A percentile compares a stretch with the other conserved stretches of the same genome.
Evolutionary conservation across 768 basidiomycete species (phyloP).

Genomic region (Mycena polygramma): DNA sequence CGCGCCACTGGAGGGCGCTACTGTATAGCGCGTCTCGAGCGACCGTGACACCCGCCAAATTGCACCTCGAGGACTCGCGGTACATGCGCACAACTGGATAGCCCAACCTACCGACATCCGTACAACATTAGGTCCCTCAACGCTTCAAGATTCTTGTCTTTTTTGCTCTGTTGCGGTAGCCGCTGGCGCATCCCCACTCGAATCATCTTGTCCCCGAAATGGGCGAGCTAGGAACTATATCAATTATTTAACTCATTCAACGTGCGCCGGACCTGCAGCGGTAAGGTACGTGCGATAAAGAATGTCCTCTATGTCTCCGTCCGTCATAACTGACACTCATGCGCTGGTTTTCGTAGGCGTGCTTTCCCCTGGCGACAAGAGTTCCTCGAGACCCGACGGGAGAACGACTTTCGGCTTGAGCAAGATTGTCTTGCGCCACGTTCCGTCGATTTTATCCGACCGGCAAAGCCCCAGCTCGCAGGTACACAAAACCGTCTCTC

Average conservation of each 20-base stretch:
- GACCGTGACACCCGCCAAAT: too few relatives aligned
- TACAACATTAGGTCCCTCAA: too few relatives aligned
- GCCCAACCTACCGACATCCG: too few relatives aligned
- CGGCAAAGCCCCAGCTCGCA: constrained; percentile 66
- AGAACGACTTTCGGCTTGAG: constrained; percentile 70
- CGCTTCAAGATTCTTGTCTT: too few relatives aligned
- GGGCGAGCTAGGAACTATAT: too few relatives aligned
- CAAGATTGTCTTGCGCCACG: constrained; percentile 63
- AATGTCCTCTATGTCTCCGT: background rate
- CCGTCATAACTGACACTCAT: background rate
- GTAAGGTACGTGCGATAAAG: background rate
- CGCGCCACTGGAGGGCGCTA: too few relatives aligned
- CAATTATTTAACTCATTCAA: background rate
- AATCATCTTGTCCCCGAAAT: too few relatives aligned
- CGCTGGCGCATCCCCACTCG: too few relatives aligned
- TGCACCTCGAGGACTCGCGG: too few relatives aligned
- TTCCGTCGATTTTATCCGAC: constrained; percentile 53
- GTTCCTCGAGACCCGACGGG: constrained; percentile 53
- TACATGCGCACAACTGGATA: too few relatives aligned
- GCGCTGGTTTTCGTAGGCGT: constrained; percentile 35
- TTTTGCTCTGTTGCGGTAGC: too few relatives aligned
- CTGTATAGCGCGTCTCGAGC: too few relatives aligned
- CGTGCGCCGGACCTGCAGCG: constrained; percentile 6
- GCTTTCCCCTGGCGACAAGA: constrained; percentile 39
- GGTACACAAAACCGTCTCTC: constrained; percentile 63